phyloP scores from a whole-genome alignment of 345 rosid species.

The Psidium guajava region DNA sequence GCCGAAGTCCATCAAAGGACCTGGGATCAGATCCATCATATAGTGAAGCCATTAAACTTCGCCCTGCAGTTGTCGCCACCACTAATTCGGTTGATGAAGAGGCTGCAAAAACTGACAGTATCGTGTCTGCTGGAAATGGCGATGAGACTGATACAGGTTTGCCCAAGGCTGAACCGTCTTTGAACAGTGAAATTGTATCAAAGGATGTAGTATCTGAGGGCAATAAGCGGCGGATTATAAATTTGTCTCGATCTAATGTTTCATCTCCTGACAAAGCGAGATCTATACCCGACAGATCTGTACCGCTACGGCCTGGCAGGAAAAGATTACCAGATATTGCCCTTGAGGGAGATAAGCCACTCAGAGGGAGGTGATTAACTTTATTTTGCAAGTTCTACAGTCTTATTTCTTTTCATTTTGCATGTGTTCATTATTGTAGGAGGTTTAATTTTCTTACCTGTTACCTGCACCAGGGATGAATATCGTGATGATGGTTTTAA shows the following conservation, averaged over 20 bases:
- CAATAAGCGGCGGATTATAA: conserved; percentile 46
- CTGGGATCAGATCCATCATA: conserved; percentile 18
- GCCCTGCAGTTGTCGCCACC: conserved; percentile 2
- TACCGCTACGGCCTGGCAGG: conserved; percentile 30
- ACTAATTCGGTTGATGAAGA: conserved; percentile 15
- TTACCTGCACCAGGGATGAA: conserved; percentile 37
- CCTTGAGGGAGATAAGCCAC: conserved; percentile 33
- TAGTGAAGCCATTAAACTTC: conserved; percentile 7
- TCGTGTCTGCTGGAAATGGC: conserved; percentile 14
- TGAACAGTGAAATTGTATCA: conserved; percentile 23
- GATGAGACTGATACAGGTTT: conserved; percentile 26
- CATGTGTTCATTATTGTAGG: neutral
- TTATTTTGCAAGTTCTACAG: conserved; percentile 2
- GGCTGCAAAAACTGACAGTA: conserved; percentile 16
- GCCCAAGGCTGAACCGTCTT: conserved; percentile 21
- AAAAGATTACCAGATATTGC: conserved; percentile 50
- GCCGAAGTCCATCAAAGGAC: conserved; percentile 9
- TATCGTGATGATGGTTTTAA: conserved; percentile 18
- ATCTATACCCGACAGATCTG: conserved; percentile 32
- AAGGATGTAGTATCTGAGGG: conserved; percentile 32
- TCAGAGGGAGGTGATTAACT: conserved; percentile 73
- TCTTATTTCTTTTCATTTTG: neutral
- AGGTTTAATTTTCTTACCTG: neutral
- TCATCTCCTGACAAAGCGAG: conserved; percentile 37
- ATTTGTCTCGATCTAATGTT: conserved; percentile 32